phyloP scores from a whole-genome alignment of 1,284 basidiomycete genomes.

The Cystobasidium slooffiae region DNA sequence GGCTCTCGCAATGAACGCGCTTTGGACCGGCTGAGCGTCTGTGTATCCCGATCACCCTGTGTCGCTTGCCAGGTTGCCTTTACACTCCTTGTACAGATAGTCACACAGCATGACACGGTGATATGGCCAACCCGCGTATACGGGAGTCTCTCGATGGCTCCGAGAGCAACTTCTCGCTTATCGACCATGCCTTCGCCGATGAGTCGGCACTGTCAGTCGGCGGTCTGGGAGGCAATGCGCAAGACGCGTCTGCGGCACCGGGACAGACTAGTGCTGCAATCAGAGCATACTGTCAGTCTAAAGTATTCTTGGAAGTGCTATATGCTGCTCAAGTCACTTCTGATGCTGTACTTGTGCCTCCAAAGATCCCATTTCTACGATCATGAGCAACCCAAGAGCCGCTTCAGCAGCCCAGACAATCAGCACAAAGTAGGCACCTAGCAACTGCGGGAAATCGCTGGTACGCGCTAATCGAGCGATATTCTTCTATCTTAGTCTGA shows the following conservation, averaged over 20 bases:
- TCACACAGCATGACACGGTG: constrained; percentile 10
- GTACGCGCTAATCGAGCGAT: neutral
- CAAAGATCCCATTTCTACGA: constrained; percentile 24
- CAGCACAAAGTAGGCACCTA: constrained; percentile 25
- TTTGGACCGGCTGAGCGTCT: neutral
- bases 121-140: constrained; percentile 4
- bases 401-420: constrained; percentile 32
- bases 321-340: neutral
- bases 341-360: neutral
- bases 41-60: neutral
- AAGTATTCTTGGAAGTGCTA: neutral
- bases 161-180: constrained; percentile 37
- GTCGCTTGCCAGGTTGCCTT: neutral
- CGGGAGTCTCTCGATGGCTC: constrained; percentile 30
- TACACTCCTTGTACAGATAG: neutral
- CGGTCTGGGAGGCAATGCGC: constrained; percentile 1
- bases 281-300: constrained; percentile 33
- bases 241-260: neutral
- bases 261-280: constrained; percentile 3
- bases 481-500: constrained; percentile 6
- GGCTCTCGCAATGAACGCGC: no score
- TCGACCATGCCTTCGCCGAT: constrained; percentile 23
- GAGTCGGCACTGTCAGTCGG: neutral
- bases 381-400: constrained; percentile 28
- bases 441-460: neutral